Base-by-base conservation (phyloP, 768 basidiomycete species). In the Rhodosporidiobolus sp. region DNA sequence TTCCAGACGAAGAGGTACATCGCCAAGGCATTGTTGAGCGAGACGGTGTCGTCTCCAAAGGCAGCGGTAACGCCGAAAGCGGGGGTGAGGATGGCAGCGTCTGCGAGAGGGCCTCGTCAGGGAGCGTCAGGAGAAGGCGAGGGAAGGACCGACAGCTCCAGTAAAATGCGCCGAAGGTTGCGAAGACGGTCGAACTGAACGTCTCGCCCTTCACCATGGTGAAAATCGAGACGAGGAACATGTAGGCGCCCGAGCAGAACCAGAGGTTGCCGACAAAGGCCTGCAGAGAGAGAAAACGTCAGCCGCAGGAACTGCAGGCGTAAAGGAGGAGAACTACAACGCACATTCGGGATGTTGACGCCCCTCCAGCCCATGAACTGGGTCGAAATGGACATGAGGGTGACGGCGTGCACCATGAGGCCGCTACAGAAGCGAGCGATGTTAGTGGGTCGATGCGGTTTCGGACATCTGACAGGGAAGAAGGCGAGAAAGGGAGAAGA, bases 81-180 rank as follows among this genome's bases (percentile, higher is more conserved):
- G 20, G 66, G 66, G 3, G 66, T 67, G n/a, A 67, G 49, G 28
- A 67, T 67, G 26, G 66, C 66, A 16, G 56, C 56, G 35, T 58
- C 45, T 45, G 45, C 17, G 45, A 45, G 17, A 45, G 17, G 45
- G 10, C 9, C 45, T 45, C n/a, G 46, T 17, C 19, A 48, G 10
- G 46, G 4, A 48, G 10, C 4, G 19, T 5, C 17, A 48, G 46
- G 4, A 48, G 46, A 22, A 48, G 19, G 20, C 17, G 46, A 48
- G 46, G 17, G 17, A 48, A 48, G 46, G 46, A 48, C n/a, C n/a
- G n/a, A n/a, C n/a, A n/a, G n/a, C n/a, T n/a, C n/a, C n/a, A n/a
- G n/a, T n/a, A 48, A 22, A 48, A 48, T 5, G 35, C 34, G 24
- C 56, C 35, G 56, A 58, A 58, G 56, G 35, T 43, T 3, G 56